Conservation (phyloP, 2,329 filamentous ascomycete genomes). For the Graphiopsis chlorocephala region DNA sequence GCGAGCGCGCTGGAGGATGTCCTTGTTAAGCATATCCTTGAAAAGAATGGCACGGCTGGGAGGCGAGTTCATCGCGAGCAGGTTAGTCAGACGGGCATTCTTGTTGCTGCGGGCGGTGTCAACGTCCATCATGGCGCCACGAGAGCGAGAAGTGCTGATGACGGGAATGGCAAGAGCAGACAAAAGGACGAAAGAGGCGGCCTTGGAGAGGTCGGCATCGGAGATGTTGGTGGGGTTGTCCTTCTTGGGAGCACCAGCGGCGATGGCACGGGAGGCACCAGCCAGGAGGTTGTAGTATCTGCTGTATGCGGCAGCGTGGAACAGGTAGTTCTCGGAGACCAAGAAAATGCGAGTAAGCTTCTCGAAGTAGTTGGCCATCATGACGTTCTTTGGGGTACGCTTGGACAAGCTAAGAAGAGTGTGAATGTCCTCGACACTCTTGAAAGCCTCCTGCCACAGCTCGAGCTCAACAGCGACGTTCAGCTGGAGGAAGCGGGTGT, state of each 20-base stretch:
- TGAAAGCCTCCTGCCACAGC: constrained; percentile 99
- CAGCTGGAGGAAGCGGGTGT: constrained; percentile 97
- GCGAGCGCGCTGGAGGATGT: constrained; percentile 84
- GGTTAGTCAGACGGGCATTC: constrained; percentile 93
- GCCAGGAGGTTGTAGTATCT: constrained; percentile 95
- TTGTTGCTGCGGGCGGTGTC: constrained; percentile 98
- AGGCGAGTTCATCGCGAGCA: constrained; percentile 86
- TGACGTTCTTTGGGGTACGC: constrained; percentile 94
- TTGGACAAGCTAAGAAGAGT: constrained; percentile 96
- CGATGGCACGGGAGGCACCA: constrained; percentile 79
- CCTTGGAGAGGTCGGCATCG: constrained; percentile 88
- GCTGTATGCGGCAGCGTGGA: constrained; percentile 97
- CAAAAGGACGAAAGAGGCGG: constrained; percentile 90
- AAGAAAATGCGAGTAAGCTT: constrained; percentile 98
- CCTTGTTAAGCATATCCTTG: constrained; percentile 93
- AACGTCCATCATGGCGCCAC: constrained; percentile 92
- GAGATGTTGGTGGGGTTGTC: constrained; percentile 82
- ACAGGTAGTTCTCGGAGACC: constrained; percentile 98
- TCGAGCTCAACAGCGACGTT: constrained; percentile 98
- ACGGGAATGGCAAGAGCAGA: constrained; percentile 97
- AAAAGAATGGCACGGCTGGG: constrained; percentile 88
- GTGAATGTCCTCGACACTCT: constrained; percentile 98
- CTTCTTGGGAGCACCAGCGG: constrained; percentile 82
- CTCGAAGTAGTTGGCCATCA: constrained; percentile 99
- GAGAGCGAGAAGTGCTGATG: constrained; percentile 95